Conservation (phyloP, 495 filamentous ascomycete species). For the Annulohypoxylon nitens region DNA sequence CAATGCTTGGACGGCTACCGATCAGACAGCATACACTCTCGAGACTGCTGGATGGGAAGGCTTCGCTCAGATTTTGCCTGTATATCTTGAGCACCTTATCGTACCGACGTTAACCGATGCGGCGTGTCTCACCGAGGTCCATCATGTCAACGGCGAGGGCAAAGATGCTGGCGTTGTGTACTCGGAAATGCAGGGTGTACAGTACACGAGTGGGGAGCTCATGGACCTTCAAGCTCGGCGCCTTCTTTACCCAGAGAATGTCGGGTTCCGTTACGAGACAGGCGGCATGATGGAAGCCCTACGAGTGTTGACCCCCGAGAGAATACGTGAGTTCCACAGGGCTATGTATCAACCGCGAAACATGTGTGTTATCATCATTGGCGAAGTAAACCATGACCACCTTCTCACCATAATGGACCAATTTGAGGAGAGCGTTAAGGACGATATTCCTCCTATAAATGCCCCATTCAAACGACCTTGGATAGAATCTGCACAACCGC, state of each 20-base stretch:
- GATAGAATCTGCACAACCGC: slow-evolving; percentile 85
- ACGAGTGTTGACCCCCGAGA: slow-evolving; percentile 84
- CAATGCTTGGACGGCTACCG: slow-evolving; percentile 95
- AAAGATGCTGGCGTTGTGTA: slow-evolving; percentile 98
- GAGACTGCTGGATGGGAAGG: slow-evolving; percentile 97
- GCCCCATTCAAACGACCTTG: slow-evolving; percentile 88
- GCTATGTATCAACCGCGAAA: slow-evolving; percentile 99
- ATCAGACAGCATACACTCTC: slow-evolving; percentile 97
- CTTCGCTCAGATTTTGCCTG: slow-evolving; percentile 91
- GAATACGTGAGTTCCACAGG: slow-evolving; percentile 91
- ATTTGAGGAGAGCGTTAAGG: slow-evolving; percentile 88
- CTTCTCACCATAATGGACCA: slow-evolving; percentile 83
- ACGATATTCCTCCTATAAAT: slow-evolving; percentile 79
- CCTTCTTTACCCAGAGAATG: slow-evolving; percentile 85
- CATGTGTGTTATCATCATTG: slow-evolving; percentile 87
- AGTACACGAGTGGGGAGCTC: slow-evolving; percentile 84
- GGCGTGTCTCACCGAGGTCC: slow-evolving; percentile 94
- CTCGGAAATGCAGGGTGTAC: slow-evolving; percentile 97
- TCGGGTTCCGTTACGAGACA: slow-evolving; percentile 96
- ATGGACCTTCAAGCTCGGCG: slow-evolving; percentile 84
- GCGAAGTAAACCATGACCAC: slow-evolving; percentile 86
- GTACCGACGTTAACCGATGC: slow-evolving; percentile 92
- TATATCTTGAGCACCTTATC: slow-evolving; percentile 96
- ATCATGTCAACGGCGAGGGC: slow-evolving; percentile 92
- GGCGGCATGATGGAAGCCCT: slow-evolving; percentile 96